These are phyloP conservation scores for Sugiyamaella qingdaonensis DNA, from an alignment of 805 yeast species.

Conservation along the genomic window DNA sequence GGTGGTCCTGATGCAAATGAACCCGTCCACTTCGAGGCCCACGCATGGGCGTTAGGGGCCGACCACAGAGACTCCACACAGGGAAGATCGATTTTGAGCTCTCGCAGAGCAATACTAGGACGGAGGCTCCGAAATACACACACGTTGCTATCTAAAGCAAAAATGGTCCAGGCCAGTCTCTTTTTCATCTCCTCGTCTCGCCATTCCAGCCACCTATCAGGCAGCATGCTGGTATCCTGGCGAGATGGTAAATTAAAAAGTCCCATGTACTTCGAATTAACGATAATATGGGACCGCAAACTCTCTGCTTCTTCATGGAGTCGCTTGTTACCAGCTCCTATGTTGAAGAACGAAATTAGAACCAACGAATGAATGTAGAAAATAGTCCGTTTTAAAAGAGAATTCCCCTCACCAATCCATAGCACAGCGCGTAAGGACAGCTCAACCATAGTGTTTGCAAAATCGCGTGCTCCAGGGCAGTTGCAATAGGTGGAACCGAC, in stretches of 20 bases:
- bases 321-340: conserved; percentile 22
- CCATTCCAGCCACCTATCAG: conserved; percentile 10
- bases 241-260: conserved; percentile 13
- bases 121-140: conserved; percentile 20
- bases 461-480: not conserved
- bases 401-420: not conserved
- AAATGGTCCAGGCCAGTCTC: conserved; percentile 23
- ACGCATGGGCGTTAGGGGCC: not conserved
- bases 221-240: conserved; percentile 8
- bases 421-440: not conserved
- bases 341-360: not conserved
- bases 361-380: not conserved
- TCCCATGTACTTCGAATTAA: conserved; percentile 20
- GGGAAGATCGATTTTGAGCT: conserved; percentile 21
- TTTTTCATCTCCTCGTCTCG: conserved; percentile 19
- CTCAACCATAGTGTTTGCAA: not conserved
- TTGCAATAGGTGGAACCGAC: not conserved
- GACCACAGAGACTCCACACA: conserved; percentile 24
- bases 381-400: not conserved
- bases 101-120: conserved; percentile 20
- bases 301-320: conserved; percentile 23
- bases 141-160: conserved; percentile 22
- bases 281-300: conserved; percentile 16
- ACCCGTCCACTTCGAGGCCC: conserved; percentile 3
- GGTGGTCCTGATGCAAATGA: conserved; percentile 7